Evolutionary conservation across 176 grass and related monocot species (phyloP).

Genomic region (Luzula sylvatica): DNA sequence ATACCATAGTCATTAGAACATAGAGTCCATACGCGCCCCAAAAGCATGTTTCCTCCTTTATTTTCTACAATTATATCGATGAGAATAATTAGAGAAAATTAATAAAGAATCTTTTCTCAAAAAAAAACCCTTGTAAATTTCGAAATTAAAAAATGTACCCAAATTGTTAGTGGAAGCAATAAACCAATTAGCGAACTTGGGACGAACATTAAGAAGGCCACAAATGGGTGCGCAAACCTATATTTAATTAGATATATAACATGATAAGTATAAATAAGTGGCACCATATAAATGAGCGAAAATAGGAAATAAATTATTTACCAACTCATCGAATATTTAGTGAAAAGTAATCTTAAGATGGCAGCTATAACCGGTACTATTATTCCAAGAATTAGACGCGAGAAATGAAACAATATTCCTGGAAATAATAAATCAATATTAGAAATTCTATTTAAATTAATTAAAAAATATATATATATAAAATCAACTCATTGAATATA

Average conservation of each 20-base stretch:
- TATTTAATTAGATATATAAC: conserved; percentile 5
- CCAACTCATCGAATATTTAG: conserved; percentile 96
- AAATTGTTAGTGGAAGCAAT: conserved; percentile 64
- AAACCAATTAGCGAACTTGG: conserved; percentile 65
- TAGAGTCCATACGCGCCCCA: conserved; percentile 94
- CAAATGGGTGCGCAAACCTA: conserved; percentile 92
- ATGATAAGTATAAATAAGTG: conserved; percentile 11
- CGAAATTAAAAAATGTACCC: conserved; percentile 39
- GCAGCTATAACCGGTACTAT: conserved; percentile 58
- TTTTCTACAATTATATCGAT: conserved; percentile 30
- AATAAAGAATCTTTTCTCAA: conserved; percentile 19
- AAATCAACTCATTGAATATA: background rate
- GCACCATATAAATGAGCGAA: background rate
- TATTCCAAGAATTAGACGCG: conserved; percentile 71
- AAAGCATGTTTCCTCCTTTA: conserved; percentile 66
- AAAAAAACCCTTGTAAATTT: background rate
- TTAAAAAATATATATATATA: background rate
- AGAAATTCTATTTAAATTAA: conserved; percentile 7
- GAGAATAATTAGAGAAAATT: background rate
- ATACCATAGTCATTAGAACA: conserved; percentile 71
- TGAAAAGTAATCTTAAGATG: conserved; percentile 68
- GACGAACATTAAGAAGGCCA: conserved; percentile 93
- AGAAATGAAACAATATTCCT: conserved; percentile 79
- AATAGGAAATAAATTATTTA: conserved; percentile 29
- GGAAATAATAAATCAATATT: conserved; percentile 32